Conservation (phyloP, 345 rosid species). For the Microcos paniculata region DNA sequence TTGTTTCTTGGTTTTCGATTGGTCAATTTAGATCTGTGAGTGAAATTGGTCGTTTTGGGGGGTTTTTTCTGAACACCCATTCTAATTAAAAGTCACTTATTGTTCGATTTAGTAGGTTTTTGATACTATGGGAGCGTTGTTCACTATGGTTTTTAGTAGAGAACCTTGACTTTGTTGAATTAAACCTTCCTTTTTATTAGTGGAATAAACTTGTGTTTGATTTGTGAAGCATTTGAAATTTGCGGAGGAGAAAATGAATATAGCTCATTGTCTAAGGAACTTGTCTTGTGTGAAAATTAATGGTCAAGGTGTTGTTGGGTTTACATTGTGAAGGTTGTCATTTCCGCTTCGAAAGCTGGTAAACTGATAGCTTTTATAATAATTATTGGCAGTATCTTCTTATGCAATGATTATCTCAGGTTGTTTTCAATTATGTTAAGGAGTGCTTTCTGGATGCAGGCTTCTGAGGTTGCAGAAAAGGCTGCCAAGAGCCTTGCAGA, state of each 20-base stretch:
- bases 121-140: not conserved
- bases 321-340: not conserved
- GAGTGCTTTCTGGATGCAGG: constrained; percentile 47
- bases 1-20: not conserved
- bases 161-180: not conserved
- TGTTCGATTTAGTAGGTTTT: not conserved
- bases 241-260: not conserved
- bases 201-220: not conserved
- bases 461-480: constrained; percentile 76
- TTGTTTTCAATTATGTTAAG: constrained; percentile 1
- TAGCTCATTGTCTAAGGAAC: not conserved
- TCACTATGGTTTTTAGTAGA: not conserved
- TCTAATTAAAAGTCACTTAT: not conserved
- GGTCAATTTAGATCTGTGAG: not conserved
- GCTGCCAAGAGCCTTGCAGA: constrained; percentile 85
- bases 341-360: not conserved
- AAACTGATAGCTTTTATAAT: not conserved
- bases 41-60: not conserved
- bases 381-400: not conserved
- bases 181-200: not conserved
- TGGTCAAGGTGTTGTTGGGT: not conserved
- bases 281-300: constrained; percentile 1
- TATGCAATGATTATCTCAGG: not conserved
- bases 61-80: not conserved
- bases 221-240: constrained; percentile 1